These are phyloP conservation scores for Naganishia friedmannii DNA, from an alignment of 768 basidiomycete genomes.

Conservation along the genomic window DNA sequence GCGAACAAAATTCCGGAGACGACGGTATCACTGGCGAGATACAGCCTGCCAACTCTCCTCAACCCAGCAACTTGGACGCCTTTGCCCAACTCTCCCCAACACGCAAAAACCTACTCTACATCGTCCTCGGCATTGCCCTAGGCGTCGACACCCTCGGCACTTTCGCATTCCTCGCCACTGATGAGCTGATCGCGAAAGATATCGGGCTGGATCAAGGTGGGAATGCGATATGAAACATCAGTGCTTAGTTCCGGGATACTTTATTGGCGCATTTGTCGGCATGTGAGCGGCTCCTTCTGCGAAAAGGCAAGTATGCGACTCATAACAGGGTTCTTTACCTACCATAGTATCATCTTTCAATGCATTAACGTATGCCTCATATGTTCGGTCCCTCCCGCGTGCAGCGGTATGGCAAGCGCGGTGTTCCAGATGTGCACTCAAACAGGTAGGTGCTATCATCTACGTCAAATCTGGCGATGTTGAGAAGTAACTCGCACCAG, in stretches of 20 bases:
- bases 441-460: neutral
- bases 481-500: neutral
- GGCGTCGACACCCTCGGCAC: neutral
- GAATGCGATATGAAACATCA: neutral
- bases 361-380: slow-evolving; percentile 37
- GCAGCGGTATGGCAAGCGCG: slow-evolving; percentile 41
- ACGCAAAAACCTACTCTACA: neutral
- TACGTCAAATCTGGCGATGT: too few relatives aligned
- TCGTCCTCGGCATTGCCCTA: neutral
- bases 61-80: neutral
- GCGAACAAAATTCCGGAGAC: too few relatives aligned
- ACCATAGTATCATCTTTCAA: slow-evolving; percentile 6
- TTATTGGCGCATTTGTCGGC: slow-evolving; percentile 32
- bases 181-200: neutral
- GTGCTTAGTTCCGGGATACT: slow-evolving; percentile 37
- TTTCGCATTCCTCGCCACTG: neutral
- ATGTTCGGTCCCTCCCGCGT: slow-evolving; percentile 41
- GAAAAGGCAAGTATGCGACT: neutral
- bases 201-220: neutral
- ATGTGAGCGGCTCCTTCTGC: neutral
- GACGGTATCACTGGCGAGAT: too few relatives aligned
- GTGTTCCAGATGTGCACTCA: slow-evolving; percentile 38
- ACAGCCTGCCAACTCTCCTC: too few relatives aligned
- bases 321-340: neutral
- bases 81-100: neutral